Percentiles rank a stretch among this genome's conserved stretches.
Evolutionary conservation across 805 yeast genomes (phyloP).

Genomic region (Lipomyces sp.): DNA sequence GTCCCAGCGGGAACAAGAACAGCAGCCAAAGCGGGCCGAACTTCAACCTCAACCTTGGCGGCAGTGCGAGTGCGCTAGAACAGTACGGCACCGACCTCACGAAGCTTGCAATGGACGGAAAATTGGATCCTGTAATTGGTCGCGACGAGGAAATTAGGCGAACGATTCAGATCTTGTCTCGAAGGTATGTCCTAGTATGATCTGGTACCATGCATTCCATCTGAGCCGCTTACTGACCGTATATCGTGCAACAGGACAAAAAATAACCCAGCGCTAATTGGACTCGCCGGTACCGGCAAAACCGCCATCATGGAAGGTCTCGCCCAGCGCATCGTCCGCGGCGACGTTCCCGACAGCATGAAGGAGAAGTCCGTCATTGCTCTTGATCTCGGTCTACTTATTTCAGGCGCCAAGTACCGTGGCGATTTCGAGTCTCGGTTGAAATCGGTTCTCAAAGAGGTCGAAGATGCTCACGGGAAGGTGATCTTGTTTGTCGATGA

Average conservation of each 20-base stretch:
- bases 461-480: slow-evolving; percentile 71
- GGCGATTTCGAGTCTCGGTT: slow-evolving; percentile 95
- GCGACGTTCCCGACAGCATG: slow-evolving; percentile 93
- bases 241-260: too few species aligned
- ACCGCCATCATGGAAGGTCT: slow-evolving; percentile 96
- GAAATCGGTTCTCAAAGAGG: slow-evolving; percentile 75
- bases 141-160: slow-evolving; percentile 92
- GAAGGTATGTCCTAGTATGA: slow-evolving; percentile 48
- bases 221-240: too few species aligned
- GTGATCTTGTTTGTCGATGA: slow-evolving; percentile 87
- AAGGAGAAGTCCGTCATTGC: slow-evolving; percentile 80
- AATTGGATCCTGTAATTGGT: slow-evolving; percentile 94
- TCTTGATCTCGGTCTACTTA: slow-evolving; percentile 80
- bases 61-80: slow-evolving; percentile 56
- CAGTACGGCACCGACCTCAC: slow-evolving; percentile 85
- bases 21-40: slow-evolving; percentile 17
- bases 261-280: slow-evolving; percentile 92
- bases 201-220: too few species aligned
- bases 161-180: slow-evolving; percentile 84
- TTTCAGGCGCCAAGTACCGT: slow-evolving; percentile 91
- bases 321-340: slow-evolving; percentile 86
- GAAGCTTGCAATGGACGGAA: slow-evolving; percentile 80
- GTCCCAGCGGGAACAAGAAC: slow-evolving; percentile 8
- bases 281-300: slow-evolving; percentile 97
- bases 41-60: slow-evolving; percentile 46